These are phyloP conservation scores for Fusarium lyarnte DNA, from an alignment of 2,329 filamentous ascomycete genomes.

Conservation along the genomic window DNA sequence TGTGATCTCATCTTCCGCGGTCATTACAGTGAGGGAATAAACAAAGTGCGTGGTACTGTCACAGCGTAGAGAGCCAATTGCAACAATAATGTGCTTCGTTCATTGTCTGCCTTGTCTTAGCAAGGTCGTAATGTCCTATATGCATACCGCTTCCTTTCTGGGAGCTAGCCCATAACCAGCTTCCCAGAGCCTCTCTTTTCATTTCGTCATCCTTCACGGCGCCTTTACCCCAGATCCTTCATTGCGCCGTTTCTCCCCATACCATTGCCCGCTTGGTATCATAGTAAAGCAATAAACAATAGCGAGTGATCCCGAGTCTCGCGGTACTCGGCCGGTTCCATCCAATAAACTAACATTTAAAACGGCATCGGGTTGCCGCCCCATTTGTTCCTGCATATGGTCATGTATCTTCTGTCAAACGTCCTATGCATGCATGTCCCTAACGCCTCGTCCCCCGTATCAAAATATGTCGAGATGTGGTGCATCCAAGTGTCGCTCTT, in stretches of 20 bases:
- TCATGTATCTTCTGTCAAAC: slow-evolving; percentile 24
- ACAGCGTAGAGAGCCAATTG: neutral
- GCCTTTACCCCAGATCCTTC: slow-evolving; percentile 29
- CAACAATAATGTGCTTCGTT: neutral
- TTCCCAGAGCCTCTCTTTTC: slow-evolving; percentile 44
- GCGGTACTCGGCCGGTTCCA: slow-evolving; percentile 23
- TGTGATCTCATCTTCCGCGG: neutral
- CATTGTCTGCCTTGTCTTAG: slow-evolving; percentile 13
- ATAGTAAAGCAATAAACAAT: slow-evolving; percentile 31
- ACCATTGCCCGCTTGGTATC: slow-evolving; percentile 44
- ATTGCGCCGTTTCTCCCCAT: slow-evolving; percentile 32
- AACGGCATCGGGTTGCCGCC: slow-evolving; percentile 24
- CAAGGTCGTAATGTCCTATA: slow-evolving; percentile 22
- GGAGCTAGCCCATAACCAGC: slow-evolving; percentile 45
- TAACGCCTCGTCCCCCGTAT: slow-evolving; percentile 35
- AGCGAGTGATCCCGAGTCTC: slow-evolving; percentile 40
- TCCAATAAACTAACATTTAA: slow-evolving; percentile 24
- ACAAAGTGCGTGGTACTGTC: neutral
- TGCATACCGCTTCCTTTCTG: slow-evolving; percentile 15
- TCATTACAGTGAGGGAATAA: neutral
- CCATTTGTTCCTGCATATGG: slow-evolving; percentile 43
- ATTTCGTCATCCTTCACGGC: slow-evolving; percentile 23
- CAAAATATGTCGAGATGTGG: slow-evolving; percentile 40
- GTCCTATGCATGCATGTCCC: slow-evolving; percentile 36
- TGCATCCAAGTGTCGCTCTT: slow-evolving; percentile 46